These are phyloP conservation scores for Boletus hoseneyae DNA, from an alignment of 1,284 basidiomycete genomes.

Conservation along the genomic window DNA sequence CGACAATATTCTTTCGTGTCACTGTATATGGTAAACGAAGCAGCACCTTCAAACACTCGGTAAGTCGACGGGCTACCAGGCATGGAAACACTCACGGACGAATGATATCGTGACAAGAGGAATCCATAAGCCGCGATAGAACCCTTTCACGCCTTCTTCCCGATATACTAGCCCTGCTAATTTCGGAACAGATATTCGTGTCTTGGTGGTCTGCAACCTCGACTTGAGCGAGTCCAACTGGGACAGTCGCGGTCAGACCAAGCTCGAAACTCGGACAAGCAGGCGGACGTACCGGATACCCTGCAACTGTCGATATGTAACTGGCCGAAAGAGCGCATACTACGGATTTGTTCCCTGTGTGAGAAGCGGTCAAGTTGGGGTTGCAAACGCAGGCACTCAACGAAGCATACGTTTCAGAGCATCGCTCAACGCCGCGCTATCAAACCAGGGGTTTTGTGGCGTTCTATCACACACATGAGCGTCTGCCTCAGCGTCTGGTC, in stretches of 20 bases:
- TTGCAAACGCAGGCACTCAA: slow-evolving; percentile 8
- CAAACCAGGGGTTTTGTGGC: slow-evolving; percentile 58
- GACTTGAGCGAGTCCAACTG: slow-evolving; percentile 90
- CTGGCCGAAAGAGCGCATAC: slow-evolving; percentile 80
- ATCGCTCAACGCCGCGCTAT: slow-evolving; percentile 60
- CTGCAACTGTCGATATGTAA: slow-evolving; percentile 79
- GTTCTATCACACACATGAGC: slow-evolving; percentile 34
- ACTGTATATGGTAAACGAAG: slow-evolving; percentile 93
- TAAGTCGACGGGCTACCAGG: slow-evolving; percentile 5
- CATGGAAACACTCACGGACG: slow-evolving; percentile 64
- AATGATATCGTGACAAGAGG: slow-evolving; percentile 96
- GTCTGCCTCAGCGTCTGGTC: slow-evolving; percentile 2
- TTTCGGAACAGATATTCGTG: slow-evolving; percentile 67
- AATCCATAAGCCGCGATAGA: slow-evolving; percentile 89
- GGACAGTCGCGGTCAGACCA: slow-evolving; percentile 6
- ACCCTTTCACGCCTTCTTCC: slow-evolving; percentile 91
- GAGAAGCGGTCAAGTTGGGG: slow-evolving; percentile 7
- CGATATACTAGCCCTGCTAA: slow-evolving; percentile 74
- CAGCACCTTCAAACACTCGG: slow-evolving; percentile 53
- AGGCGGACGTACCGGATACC: slow-evolving; percentile 63
- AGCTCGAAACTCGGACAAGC: slow-evolving; percentile 13
- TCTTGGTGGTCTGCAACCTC: slow-evolving; percentile 83
- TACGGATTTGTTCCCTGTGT: slow-evolving; percentile 72
- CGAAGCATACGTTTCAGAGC: slow-evolving; percentile 56
- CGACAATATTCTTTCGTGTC: slow-evolving; percentile 82